These are phyloP conservation scores for Elsinoe arachidis DNA, from an alignment of 2,329 filamentous ascomycete genomes.

Conservation along the genomic window DNA sequence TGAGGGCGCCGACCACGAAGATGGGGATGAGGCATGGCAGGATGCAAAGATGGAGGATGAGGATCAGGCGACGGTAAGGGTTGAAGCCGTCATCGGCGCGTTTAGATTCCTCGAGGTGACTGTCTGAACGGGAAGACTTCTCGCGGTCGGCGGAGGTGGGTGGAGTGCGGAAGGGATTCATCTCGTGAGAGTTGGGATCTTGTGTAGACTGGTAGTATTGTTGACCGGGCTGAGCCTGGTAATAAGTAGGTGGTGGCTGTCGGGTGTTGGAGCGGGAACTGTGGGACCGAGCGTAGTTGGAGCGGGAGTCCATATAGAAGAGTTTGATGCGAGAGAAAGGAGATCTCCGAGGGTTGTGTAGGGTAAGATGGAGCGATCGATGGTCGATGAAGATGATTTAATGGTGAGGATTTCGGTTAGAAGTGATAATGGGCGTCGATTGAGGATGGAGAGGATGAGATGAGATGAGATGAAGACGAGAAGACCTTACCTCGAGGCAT, in stretches of 20 bases:
- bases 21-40: background rate
- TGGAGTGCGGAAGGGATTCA: background rate
- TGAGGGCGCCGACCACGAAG: background rate
- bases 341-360: too few relatives aligned
- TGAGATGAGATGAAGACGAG: background rate
- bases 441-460: background rate
- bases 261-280: background rate
- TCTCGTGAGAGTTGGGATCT: background rate
- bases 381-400: background rate
- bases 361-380: background rate
- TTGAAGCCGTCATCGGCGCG: background rate
- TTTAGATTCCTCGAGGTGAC: background rate
- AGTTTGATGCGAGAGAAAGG: too few relatives aligned
- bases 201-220: background rate
- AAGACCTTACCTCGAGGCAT: background rate
- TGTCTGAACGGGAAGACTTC: background rate
- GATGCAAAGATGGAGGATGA: background rate
- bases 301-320: conserved; percentile 1
- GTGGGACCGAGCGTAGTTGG: background rate
- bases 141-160: background rate
- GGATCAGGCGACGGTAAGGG: background rate
- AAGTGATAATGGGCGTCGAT: background rate
- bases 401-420: background rate
- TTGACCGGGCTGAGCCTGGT: background rate
- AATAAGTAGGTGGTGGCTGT: background rate